These are phyloP conservation scores for Dactylella cylindrospora DNA, from an alignment of 2,329 filamentous ascomycete genomes.

Conservation along the genomic window DNA sequence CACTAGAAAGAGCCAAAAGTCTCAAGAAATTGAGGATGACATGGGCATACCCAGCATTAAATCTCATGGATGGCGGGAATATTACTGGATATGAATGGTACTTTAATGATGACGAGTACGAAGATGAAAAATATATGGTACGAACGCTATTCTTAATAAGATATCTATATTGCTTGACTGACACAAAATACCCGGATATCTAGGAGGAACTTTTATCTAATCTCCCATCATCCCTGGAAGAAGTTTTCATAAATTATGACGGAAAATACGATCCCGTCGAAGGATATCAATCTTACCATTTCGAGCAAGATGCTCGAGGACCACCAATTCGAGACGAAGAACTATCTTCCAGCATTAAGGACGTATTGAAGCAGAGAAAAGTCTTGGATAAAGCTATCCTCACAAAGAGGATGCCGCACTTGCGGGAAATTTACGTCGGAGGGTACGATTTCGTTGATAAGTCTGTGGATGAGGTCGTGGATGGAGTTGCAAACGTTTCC, in stretches of 20 bases:
- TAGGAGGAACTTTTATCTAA: constrained; percentile 9
- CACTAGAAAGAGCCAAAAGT: constrained; percentile 6
- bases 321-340: constrained; percentile 1
- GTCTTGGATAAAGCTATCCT: constrained; percentile 3
- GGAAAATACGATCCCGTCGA: constrained; percentile 23
- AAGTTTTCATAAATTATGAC: constrained; percentile 16
- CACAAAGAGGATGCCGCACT: constrained; percentile 5
- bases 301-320: neutral
- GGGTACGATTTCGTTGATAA: constrained; percentile 15
- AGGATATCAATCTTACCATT: constrained; percentile 18
- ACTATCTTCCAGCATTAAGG: neutral
- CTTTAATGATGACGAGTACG: too few species aligned
- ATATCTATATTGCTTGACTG: constrained; percentile 2
- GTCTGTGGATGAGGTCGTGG: too few species aligned
- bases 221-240: constrained; percentile 11
- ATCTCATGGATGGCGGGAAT: too few species aligned
- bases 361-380: constrained; percentile 6
- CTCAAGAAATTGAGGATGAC: constrained; percentile 19
- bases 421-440: constrained; percentile 11
- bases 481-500: too few species aligned
- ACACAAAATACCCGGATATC: neutral
- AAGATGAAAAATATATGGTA: constrained; percentile 21
- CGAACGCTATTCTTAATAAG: neutral
- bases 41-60: constrained; percentile 6
- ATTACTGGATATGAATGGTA: too few species aligned